A percentile compares a stretch with the other conserved stretches of the same genome.
phyloP scores from a whole-genome alignment of 2,329 filamentous ascomycete genomes.

The Sporothrix humicola region DNA sequence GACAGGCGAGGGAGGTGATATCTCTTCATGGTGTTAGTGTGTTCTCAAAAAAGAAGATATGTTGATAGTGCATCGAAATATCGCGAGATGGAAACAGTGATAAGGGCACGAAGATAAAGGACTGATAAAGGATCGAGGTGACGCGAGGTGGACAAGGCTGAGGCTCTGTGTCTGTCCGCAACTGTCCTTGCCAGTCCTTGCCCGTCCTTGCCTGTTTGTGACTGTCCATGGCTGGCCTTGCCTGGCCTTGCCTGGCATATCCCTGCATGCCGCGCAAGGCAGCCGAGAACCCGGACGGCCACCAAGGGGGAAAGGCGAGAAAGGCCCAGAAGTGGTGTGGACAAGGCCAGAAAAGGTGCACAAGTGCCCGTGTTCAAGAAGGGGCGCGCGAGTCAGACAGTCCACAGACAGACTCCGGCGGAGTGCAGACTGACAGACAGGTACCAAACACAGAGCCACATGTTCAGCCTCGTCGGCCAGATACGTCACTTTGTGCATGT shows the following conservation, averaged over 20 bases:
- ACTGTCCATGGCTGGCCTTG: not conserved
- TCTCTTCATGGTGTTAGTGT: slow-evolving; percentile 28
- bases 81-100: not conserved
- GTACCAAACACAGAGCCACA: slow-evolving; percentile 4
- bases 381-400: not conserved
- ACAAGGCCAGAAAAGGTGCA: not conserved
- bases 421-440: not conserved
- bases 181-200: not conserved
- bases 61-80: not conserved
- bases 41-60: not conserved
- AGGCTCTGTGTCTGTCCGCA: not conserved
- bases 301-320: not conserved
- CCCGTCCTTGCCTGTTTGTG: not conserved
- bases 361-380: not conserved
- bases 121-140: not conserved
- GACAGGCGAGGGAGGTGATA: slow-evolving; percentile 1
- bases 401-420: not conserved
- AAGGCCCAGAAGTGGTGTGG: no score
- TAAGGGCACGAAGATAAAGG: slow-evolving; percentile 13
- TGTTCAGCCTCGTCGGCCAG: slow-evolving; percentile 18
- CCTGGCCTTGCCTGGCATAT: not conserved
- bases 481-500: not conserved
- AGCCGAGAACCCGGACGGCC: slow-evolving; percentile 21
- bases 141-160: slow-evolving; percentile 7
- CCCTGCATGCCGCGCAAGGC: not conserved